Percentiles rank a stretch among this genome's conserved stretches.
These are phyloP conservation scores for Raphanus hybrid DNA, from an alignment of 441 rosid genomes.

Conservation along the genomic window DNA sequence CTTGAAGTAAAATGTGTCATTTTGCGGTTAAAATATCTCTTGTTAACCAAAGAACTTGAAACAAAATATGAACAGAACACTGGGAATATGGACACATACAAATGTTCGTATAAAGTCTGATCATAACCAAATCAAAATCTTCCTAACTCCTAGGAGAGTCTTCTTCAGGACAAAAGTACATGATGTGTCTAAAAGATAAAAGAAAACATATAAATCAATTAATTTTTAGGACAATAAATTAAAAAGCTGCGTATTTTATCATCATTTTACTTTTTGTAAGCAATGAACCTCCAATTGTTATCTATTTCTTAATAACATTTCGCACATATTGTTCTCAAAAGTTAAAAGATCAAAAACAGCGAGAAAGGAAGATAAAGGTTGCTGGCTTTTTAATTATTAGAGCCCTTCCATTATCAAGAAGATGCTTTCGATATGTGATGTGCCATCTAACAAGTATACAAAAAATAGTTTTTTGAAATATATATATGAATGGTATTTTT, in stretches of 20 bases:
- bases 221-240: constrained; percentile 16
- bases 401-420: constrained; percentile 10
- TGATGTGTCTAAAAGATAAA: constrained; percentile 17
- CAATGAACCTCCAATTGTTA: constrained; percentile 16
- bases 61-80: constrained; percentile 6
- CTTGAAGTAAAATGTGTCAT: background rate
- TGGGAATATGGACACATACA: background rate
- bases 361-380: constrained; percentile 26
- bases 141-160: constrained; percentile 40
- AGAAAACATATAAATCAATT: constrained; percentile 10
- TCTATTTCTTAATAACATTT: background rate
- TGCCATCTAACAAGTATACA: constrained; percentile 5
- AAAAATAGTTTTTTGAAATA: background rate
- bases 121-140: constrained; percentile 30
- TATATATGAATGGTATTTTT: background rate
- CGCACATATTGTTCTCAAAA: constrained; percentile 18
- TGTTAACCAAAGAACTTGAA: background rate
- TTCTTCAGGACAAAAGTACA: constrained; percentile 36
- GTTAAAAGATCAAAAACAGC: background rate
- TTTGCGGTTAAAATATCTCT: background rate
- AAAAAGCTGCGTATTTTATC: constrained; percentile 32
- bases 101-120: constrained; percentile 13
- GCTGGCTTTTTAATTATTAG: constrained; percentile 13
- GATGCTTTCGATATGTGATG: constrained; percentile 18
- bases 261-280: constrained; percentile 29